These are phyloP conservation scores for Capsella bursapastoris DNA, from an alignment of 345 rosid species.

Conservation along the genomic window DNA sequence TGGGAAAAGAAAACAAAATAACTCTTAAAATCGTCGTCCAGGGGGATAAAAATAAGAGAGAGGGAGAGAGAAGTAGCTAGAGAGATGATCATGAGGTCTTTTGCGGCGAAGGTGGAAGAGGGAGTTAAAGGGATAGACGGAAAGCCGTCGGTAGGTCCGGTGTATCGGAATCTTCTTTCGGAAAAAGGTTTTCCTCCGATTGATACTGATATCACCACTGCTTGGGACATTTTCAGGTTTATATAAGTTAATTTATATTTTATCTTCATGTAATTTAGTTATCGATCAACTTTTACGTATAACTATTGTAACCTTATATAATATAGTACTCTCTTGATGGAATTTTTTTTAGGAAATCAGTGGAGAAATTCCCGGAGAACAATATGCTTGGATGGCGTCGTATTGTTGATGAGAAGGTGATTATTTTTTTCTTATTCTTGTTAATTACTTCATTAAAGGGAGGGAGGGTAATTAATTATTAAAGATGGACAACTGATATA, in stretches of 20 bases:
- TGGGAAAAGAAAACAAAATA: not conserved
- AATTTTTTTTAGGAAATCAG: constrained; percentile 56
- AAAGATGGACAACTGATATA: not conserved
- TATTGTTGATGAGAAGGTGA: constrained; percentile 71
- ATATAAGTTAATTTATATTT: not conserved
- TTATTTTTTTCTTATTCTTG: not conserved
- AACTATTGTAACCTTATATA: not conserved
- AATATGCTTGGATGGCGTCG: constrained; percentile 95
- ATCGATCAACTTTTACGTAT: not conserved
- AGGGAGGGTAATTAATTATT: not conserved
- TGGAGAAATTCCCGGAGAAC: constrained; percentile 60
- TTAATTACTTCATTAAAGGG: not conserved
- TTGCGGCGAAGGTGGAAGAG: constrained; percentile 75
- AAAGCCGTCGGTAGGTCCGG: constrained; percentile 82
- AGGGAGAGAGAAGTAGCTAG: not conserved
- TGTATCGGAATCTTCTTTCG: constrained; percentile 74
- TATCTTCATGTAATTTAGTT: not conserved
- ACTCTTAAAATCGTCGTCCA: not conserved
- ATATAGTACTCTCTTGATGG: not conserved
- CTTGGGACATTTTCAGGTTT: constrained; percentile 94
- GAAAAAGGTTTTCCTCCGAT: constrained; percentile 66
- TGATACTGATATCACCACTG: constrained; percentile 54
- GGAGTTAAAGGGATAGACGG: constrained; percentile 78
- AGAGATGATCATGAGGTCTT: constrained; percentile 54
- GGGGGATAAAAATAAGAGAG: not conserved